These are phyloP conservation scores for Colletotrichum sp. DNA, from an alignment of 2,329 filamentous ascomycete genomes.

Conservation along the genomic window DNA sequence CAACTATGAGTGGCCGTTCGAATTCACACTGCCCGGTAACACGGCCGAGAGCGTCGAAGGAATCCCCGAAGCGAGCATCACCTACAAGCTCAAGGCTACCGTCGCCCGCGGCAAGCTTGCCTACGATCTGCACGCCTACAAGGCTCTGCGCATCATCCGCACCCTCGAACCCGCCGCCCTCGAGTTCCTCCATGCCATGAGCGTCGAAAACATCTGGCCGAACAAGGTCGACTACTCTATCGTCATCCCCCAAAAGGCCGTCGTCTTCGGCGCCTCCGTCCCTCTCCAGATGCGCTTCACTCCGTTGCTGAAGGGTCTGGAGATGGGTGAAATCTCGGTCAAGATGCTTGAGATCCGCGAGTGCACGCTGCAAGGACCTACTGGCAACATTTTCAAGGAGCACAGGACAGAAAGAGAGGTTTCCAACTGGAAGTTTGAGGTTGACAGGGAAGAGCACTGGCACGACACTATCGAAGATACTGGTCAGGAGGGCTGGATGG, in stretches of 20 bases:
- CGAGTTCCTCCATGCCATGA: constrained; percentile 86
- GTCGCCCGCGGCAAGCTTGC: constrained; percentile 86
- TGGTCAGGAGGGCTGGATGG: constrained; percentile 68
- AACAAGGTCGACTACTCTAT: constrained; percentile 98
- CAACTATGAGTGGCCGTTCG: constrained; percentile 86
- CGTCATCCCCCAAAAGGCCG: constrained; percentile 89
- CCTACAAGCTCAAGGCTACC: constrained; percentile 90
- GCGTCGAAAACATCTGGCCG: constrained; percentile 96
- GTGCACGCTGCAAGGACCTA: constrained; percentile 56
- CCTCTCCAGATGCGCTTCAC: constrained; percentile 86
- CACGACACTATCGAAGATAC: constrained; percentile 72
- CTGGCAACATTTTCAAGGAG: constrained; percentile 53
- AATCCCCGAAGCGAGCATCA: constrained; percentile 82
- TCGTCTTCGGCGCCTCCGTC: constrained; percentile 89
- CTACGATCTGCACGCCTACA: constrained; percentile 83
- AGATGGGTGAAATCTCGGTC: constrained; percentile 81
- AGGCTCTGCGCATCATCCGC: constrained; percentile 78
- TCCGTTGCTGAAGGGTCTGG: constrained; percentile 86
- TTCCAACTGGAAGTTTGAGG: constrained; percentile 60
- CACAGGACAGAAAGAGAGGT: constrained; percentile 71
- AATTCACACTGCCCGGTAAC: constrained; percentile 73
- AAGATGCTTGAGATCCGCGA: constrained; percentile 82
- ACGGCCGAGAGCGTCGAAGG: constrained; percentile 91
- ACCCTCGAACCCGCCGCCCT: constrained; percentile 78
- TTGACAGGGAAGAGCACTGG: constrained; percentile 67